A percentile compares a stretch with the other conserved stretches of the same genome.
These are phyloP conservation scores for Fusarium sp. DNA, from an alignment of 2,329 filamentous ascomycete species.

Conservation along the genomic window DNA sequence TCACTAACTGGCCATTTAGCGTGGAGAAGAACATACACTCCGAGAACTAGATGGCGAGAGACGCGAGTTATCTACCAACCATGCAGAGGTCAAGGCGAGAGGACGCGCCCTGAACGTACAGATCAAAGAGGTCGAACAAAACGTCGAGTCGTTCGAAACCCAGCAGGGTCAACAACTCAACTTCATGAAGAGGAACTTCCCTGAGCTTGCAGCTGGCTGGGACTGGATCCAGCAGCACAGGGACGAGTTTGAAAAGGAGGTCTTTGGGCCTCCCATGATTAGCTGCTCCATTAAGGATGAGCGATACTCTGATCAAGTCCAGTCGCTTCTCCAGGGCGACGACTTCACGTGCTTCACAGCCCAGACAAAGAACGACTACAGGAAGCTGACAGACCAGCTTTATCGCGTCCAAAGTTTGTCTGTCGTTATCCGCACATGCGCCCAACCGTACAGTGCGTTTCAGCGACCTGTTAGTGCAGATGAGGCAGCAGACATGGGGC, in stretches of 20 bases:
- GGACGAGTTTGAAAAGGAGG: slow-evolving; percentile 76
- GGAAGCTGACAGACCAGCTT: slow-evolving; percentile 75
- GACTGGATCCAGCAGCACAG: slow-evolving; percentile 84
- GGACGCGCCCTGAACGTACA: slow-evolving; percentile 57
- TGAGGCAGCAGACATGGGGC: slow-evolving; percentile 69
- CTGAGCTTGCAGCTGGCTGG: slow-evolving; percentile 78
- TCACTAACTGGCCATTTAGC: slow-evolving; percentile 56
- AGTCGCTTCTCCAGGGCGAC: slow-evolving; percentile 62
- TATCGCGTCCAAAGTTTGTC: slow-evolving; percentile 73
- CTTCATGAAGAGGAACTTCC: slow-evolving; percentile 70
- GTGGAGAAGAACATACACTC: slow-evolving; percentile 68
- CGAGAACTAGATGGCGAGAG: slow-evolving; percentile 63
- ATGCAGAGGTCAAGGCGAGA: slow-evolving; percentile 56
- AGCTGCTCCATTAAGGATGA: slow-evolving; percentile 83
- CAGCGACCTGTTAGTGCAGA: slow-evolving; percentile 65
- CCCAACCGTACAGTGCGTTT: slow-evolving; percentile 66
- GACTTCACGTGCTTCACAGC: slow-evolving; percentile 79
- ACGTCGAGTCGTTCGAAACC: slow-evolving; percentile 74
- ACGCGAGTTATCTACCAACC: slow-evolving; percentile 53
- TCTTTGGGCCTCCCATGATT: slow-evolving; percentile 85
- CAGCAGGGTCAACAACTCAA: slow-evolving; percentile 79
- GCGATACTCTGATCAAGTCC: slow-evolving; percentile 69
- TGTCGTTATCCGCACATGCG: slow-evolving; percentile 77
- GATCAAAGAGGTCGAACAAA: slow-evolving; percentile 55
- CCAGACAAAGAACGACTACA: slow-evolving; percentile 81